Evolutionary conservation across 129 eudicot genomes (phyloP).

Genomic region (Cynara cardunculus): DNA sequence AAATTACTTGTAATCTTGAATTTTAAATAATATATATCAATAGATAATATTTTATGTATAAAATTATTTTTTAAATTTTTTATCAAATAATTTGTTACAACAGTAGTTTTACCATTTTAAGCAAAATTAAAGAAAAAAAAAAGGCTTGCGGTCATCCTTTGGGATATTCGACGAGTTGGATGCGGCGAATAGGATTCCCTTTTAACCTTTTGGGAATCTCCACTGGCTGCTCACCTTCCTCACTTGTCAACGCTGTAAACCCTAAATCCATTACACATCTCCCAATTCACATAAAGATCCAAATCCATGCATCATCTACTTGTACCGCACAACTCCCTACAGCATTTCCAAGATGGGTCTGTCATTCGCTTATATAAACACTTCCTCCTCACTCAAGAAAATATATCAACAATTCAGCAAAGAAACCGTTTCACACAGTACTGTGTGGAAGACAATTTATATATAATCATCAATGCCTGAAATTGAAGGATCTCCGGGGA

Average conservation of each 20-base stretch:
- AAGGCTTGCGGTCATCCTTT: slow-evolving; percentile 1
- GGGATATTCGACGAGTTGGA: slow-evolving; percentile 14
- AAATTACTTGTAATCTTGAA: too few species aligned
- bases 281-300: neutral
- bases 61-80: too few species aligned
- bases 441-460: neutral
- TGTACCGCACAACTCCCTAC: slow-evolving; percentile 2
- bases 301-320: slow-evolving; percentile 19
- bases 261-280: slow-evolving; percentile 1
- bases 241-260: neutral
- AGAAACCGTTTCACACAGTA: slow-evolving; percentile 3
- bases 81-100: too few species aligned
- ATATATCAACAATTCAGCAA: neutral
- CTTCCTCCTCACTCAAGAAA: neutral
- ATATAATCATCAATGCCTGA: slow-evolving; percentile 15
- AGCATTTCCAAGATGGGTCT: neutral
- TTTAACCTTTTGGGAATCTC: slow-evolving; percentile 16
- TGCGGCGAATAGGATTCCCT: slow-evolving; percentile 23
- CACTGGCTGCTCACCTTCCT: neutral
- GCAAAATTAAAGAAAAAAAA: neutral
- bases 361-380: slow-evolving; percentile 13
- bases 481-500: slow-evolving; percentile 43
- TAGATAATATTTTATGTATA: too few species aligned
- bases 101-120: neutral
- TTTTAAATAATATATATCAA: too few species aligned